Evolutionary conservation across 1,139 yeast genomes (phyloP), one percentile per base, ranked within the genome.

Genomic region (Kluyveromyces sp.): DNA sequence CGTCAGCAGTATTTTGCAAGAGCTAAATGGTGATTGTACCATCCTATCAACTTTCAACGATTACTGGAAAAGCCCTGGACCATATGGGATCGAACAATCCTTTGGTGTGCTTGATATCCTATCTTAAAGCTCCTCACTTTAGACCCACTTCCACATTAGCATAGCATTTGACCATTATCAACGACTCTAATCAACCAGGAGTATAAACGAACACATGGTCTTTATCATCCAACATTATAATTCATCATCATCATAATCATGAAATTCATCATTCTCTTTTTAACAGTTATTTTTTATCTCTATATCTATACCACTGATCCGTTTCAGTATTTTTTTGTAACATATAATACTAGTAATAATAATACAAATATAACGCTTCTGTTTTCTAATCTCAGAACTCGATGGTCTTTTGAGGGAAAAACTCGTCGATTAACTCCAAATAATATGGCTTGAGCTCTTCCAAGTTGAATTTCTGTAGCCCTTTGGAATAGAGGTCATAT

Each of bases 1-100:
- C 7, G 73, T 89, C 47, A 66, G 72, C 49, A 68, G 79, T 30
- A 79, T 86, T 39, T 67, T 87, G 43, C 69, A 76, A 28, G 74
- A 71, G 41, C 68, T 82, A 44, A 54, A 64, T 47, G 78, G 79
- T 41, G 79, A 81, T 42, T 78, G 79, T 42, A 83, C 90, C 4
- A 77, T 89, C 51, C 73, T 89, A 58, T 79, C 95, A 25, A 79
- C 89, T 15, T 87, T 67, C 66, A 73, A 89, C 61, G 97, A 89
- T 64, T 73, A 67, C 67, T 89, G 97, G 97, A 89, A 89, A 65
- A 59, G 64, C n/a, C 90, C 96, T 30, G 97, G 97, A 48, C 74
- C 77, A 3, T 81, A 85, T 64, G 83, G 82, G 53, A 81, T 89
- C 59, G 97, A 89, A 68, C 96, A 87, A 68, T 79, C 79, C 48